Base-by-base conservation (phyloP, 2,329 filamentous ascomycete genomes). In the Mycogone perniciosa region DNA sequence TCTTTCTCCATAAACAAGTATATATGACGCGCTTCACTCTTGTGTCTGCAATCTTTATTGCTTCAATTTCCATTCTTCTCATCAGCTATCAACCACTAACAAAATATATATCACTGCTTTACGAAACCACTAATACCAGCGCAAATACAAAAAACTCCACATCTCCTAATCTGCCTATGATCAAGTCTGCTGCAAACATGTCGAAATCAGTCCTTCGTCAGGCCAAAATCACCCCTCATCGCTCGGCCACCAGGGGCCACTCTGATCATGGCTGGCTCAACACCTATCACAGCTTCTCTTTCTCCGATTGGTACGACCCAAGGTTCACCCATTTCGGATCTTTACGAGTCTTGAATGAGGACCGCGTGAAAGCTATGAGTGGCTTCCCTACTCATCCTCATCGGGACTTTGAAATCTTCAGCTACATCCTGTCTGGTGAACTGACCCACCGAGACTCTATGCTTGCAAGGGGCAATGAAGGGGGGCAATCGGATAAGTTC, bases 321-420 rank as follows among this genome's bases (percentile, higher is more conserved):
- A 66, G 69, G 29, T 86, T 82, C 71, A 77, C 77, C 42, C 76
- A 79, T 56, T 95, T 87, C 63, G 89, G 90, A 6, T 79, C 84
- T 29, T 77, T 95, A 43, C 82, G 89, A 51, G 89, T 95, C 37
- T 83, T 95, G 62, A 95, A 95, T 63, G 89, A 96, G 72, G 89
- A 95, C 67, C 85, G 88, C 33, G 89, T 95, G 33, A 79, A 81
- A 61, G 73, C 84, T 30, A 79, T 81, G 53, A 82, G 78, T 7
- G 89, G 89, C 4, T 95, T 95, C 71, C 88, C 89, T 4, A 90
- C 88, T 0, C 90, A 95, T 65, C 83, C 83, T 29, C 90, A 95
- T 68, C 80, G 85, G 56, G 87, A 95, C 67, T 91, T 89, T 67
- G 87, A 95, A 68, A 95, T 95, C 71, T 95, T 92, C 76, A 85